Base-by-base conservation (phyloP, 495 filamentous ascomycete genomes). In the Penicillium roqueforti region DNA sequence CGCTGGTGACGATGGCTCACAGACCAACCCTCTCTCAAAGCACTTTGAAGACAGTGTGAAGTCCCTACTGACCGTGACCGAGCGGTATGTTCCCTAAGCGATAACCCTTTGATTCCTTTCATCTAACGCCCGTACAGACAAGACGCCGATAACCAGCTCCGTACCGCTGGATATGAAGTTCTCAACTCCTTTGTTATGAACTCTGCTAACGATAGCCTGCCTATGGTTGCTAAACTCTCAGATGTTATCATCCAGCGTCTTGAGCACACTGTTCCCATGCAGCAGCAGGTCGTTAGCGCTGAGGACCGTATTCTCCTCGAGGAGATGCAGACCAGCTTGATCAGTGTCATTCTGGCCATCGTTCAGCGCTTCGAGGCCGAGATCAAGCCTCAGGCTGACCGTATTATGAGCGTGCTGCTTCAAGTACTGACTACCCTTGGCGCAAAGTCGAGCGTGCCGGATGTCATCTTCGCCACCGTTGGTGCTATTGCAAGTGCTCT, bases 131-230 rank as follows among this genome's bases (percentile, higher is more conserved):
- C 58, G 25, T 42, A 47, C 51, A 83, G 82, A 61, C 72, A 79
- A 58, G 89, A 91, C 67, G 80, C 83, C n/a, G 95, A 98, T 60
- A 89, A 90, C 57, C 82, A 91, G 63, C 85, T 97, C n/a, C 88
- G 93, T 47, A 97, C 93, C 56, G 95, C 93, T 43, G 92, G 92
- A n/a, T 98, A 98, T 60, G 93, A 98, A 69, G 93, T 98, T 38
- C 80, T 98, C 31, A 95, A 92, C 71, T 84, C 89, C 0, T 97
- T 97, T 62, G 88, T 97, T 44, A 84, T 85, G 51, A 93, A 91
- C 67, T 81, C 92, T 56, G 95, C 92, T 16, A 86, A 86, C 49
- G 91, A 95, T 60, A 93, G 86, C 70, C 77, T 97, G 47, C 72
- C 76, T 13, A 81, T 89, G 61, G 83, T 98, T 63, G 93, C 87